Evolutionary conservation across 2,329 filamentous ascomycete genomes (phyloP).

Genomic region (Trichophyton simii): DNA sequence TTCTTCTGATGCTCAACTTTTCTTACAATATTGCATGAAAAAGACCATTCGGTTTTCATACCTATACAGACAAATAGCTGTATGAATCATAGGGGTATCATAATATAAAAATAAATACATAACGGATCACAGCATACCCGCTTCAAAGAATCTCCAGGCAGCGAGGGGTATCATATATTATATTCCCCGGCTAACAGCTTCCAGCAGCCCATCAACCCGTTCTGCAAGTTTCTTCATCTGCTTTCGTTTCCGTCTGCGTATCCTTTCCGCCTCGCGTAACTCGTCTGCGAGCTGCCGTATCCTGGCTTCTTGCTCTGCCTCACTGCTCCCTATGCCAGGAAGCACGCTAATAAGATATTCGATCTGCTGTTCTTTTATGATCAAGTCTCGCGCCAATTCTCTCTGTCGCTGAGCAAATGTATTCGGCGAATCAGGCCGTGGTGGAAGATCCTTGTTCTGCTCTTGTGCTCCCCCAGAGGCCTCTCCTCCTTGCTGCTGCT

Average conservation of each 20-base stretch:
- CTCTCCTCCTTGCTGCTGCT: slow-evolving; percentile 6
- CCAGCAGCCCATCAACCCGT: slow-evolving; percentile 32
- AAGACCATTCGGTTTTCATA: no score
- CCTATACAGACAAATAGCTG: background rate
- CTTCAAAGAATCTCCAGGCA: background rate
- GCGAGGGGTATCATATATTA: background rate
- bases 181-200: slow-evolving; percentile 26
- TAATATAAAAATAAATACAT: background rate
- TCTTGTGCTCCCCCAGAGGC: background rate
- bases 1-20: no score
- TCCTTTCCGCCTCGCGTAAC: slow-evolving; percentile 32
- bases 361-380: slow-evolving; percentile 41
- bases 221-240: slow-evolving; percentile 32
- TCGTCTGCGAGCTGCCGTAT: slow-evolving; percentile 34
- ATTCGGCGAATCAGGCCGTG: slow-evolving; percentile 28
- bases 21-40: background rate
- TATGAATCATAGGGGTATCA: background rate
- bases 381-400: slow-evolving; percentile 37
- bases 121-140: background rate
- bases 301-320: slow-evolving; percentile 33
- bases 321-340: slow-evolving; percentile 34
- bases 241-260: slow-evolving; percentile 29
- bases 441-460: background rate
- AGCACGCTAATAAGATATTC: slow-evolving; percentile 36
- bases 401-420: slow-evolving; percentile 34